A percentile compares a stretch with the other conserved stretches of the same genome.
Conservation (phyloP, 2,329 filamentous ascomycete species). For the Ambrosiella cleistominuta region DNA sequence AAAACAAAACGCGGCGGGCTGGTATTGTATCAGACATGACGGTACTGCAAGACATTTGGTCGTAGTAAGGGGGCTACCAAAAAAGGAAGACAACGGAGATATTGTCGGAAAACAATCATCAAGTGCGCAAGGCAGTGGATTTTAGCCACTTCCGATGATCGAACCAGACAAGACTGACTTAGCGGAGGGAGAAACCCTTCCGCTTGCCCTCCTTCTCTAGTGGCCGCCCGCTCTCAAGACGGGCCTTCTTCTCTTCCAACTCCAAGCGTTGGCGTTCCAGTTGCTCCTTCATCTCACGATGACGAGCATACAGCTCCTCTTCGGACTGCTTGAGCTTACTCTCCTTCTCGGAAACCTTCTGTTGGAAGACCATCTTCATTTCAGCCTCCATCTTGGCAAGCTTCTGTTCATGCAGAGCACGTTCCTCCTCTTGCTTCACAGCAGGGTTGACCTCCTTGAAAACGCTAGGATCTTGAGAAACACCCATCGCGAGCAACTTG, state of each 20-base stretch:
- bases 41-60: constrained; percentile 33
- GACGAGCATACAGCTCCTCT: constrained; percentile 92
- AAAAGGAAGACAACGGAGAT: constrained; percentile 8
- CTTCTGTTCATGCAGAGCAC: constrained; percentile 95
- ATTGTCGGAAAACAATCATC: no score
- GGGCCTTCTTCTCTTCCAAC: constrained; percentile 94
- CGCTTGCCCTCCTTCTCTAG: constrained; percentile 96
- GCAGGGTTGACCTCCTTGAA: constrained; percentile 99
- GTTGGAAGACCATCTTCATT: constrained; percentile 99
- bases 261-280: constrained; percentile 87
- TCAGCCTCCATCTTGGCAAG: constrained; percentile 99
- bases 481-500: constrained; percentile 96
- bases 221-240: constrained; percentile 86
- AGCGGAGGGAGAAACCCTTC: constrained; percentile 98
- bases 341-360: constrained; percentile 98
- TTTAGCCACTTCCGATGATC: background rate
- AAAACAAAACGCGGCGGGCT: constrained; percentile 33
- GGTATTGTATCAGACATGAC: constrained; percentile 42
- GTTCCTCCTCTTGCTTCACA: constrained; percentile 99
- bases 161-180: constrained; percentile 25
- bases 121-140: background rate
- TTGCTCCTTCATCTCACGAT: constrained; percentile 99
- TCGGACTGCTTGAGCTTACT: constrained; percentile 99
- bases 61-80: constrained; percentile 26
- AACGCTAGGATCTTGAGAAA: constrained; percentile 93